phyloP scores from a whole-genome alignment of 2,329 filamentous ascomycete genomes.

The Xylaria digitata region DNA sequence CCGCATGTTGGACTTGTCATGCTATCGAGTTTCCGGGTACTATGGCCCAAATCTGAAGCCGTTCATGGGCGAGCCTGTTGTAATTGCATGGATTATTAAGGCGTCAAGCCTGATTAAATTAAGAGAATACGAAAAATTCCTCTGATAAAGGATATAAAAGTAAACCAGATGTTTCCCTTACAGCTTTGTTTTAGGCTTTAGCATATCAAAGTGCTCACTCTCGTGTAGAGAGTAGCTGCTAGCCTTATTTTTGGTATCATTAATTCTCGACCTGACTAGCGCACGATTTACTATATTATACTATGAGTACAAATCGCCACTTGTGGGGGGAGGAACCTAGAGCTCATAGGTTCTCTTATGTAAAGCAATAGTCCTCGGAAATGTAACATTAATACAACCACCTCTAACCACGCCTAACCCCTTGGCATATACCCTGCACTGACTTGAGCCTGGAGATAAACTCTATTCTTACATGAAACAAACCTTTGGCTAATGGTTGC shows the following conservation, averaged over 20 bases:
- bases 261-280: not conserved
- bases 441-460: not conserved
- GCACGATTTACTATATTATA: not conserved
- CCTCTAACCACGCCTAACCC: too few species aligned
- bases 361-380: too few species aligned
- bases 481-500: not conserved
- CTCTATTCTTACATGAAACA: not conserved
- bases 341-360: too few species aligned
- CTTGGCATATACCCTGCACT: not conserved
- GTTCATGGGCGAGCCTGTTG: not conserved
- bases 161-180: too few species aligned
- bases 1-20: too few species aligned
- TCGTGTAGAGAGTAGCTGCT: not conserved
- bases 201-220: not conserved
- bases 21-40: not conserved
- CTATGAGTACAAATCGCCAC: not conserved
- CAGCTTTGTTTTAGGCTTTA: not conserved
- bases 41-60: not conserved
- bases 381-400: too few species aligned
- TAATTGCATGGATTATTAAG: not conserved
- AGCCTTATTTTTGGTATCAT: not conserved
- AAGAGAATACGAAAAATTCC: not conserved
- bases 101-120: not conserved
- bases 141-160: not conserved
- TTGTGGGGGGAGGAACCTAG: too few species aligned